phyloP scores from a whole-genome alignment of 2,329 filamentous ascomycete species.

The Curvularia lunata region DNA sequence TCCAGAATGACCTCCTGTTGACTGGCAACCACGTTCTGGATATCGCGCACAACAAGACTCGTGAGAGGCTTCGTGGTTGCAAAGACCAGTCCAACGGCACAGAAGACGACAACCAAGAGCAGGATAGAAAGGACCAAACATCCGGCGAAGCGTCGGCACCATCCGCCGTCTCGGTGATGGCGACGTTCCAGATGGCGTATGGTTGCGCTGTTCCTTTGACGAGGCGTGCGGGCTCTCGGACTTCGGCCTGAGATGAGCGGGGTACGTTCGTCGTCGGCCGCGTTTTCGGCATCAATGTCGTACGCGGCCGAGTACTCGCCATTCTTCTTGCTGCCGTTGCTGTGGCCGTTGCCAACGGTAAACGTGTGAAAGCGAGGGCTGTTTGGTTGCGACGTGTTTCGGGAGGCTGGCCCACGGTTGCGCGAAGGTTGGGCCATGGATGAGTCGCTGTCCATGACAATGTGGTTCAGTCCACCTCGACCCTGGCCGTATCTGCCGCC shows the following conservation, averaged over 20 bases:
- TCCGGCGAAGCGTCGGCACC: slow-evolving; percentile 77
- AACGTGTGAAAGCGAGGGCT: slow-evolving; percentile 66
- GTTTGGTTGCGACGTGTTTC: slow-evolving; percentile 69
- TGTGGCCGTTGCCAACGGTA: slow-evolving; percentile 47
- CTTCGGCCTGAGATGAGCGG: slow-evolving; percentile 76
- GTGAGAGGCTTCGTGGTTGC: slow-evolving; percentile 87
- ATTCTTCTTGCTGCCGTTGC: slow-evolving; percentile 58
- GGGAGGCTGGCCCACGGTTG: slow-evolving; percentile 63
- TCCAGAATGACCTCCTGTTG: slow-evolving; percentile 97
- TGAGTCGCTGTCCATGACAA: slow-evolving; percentile 58
- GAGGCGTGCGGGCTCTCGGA: slow-evolving; percentile 57
- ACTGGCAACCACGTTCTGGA: slow-evolving; percentile 89
- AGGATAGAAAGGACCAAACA: slow-evolving; percentile 85
- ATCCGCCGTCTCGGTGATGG: slow-evolving; percentile 59
- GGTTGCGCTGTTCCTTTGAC: slow-evolving; percentile 61
- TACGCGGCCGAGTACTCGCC: slow-evolving; percentile 71
- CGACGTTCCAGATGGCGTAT: slow-evolving; percentile 76
- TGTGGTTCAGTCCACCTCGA: slow-evolving; percentile 72
- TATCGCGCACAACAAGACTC: slow-evolving; percentile 77
- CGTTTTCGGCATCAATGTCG: slow-evolving; percentile 80
- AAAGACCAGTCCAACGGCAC: slow-evolving; percentile 86
- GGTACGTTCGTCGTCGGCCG: slow-evolving; percentile 85
- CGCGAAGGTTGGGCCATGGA: slow-evolving; percentile 77
- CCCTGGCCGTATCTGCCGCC: slow-evolving; percentile 79
- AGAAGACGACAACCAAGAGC: slow-evolving; percentile 80